Conservation (phyloP, 345 rosid species). For the Acer saccharum region DNA sequence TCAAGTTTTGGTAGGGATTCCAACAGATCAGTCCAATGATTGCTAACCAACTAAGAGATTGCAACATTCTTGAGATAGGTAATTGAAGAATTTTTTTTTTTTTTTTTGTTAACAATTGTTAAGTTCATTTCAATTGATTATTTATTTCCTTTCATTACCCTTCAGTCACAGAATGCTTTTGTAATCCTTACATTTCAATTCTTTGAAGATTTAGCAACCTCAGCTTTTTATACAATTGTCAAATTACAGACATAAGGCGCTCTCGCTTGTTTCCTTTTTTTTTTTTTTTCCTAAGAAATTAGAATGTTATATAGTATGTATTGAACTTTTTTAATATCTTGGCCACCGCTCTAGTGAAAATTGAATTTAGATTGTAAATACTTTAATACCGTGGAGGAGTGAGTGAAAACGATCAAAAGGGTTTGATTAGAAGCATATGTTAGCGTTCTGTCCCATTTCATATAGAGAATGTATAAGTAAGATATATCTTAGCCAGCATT, state of each 20-base stretch:
- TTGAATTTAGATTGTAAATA: not conserved
- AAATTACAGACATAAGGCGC: not conserved
- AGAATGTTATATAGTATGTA: conserved; percentile 8
- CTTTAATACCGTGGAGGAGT: not conserved
- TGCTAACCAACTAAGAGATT: conserved; percentile 12
- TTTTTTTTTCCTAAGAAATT: not conserved
- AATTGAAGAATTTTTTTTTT: conserved; percentile 28
- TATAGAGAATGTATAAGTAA: not conserved
- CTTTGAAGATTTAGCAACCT: conserved; percentile 6
- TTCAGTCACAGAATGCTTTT: not conserved
- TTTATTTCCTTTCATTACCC: conserved; percentile 2
- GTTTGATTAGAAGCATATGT: not conserved
- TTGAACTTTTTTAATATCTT: not conserved
- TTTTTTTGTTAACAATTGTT: conserved; percentile 13
- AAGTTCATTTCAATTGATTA: conserved; percentile 5
- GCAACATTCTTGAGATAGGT: conserved; percentile 23
- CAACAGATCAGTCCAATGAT: conserved; percentile 1
- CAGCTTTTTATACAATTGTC: not conserved
- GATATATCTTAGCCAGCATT: not conserved
- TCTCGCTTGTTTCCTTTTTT: not conserved
- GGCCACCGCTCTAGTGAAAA: not conserved
- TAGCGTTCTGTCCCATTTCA: not conserved
- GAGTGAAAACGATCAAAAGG: not conserved
- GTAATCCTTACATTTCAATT: conserved; percentile 4
- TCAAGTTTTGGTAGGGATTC: conserved; percentile 17